These are phyloP conservation scores for Populus hybrid DNA, from an alignment of 441 rosid genomes.

Conservation along the genomic window DNA sequence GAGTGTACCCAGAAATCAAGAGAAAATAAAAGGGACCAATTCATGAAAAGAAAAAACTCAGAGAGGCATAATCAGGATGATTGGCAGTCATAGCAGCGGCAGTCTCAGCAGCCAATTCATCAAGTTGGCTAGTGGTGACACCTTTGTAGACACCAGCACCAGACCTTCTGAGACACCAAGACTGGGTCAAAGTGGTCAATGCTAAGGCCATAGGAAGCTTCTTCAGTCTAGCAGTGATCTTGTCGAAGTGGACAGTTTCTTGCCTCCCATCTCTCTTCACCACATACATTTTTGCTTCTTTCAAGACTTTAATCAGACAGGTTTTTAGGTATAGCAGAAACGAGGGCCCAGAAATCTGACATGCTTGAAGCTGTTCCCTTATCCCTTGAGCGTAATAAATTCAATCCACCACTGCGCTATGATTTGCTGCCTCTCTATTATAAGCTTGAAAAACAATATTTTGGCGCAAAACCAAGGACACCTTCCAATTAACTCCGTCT, in stretches of 20 bases:
- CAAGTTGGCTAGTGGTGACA: no score
- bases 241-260: conserved; percentile 86
- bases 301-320: conserved; percentile 36
- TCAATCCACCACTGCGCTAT: conserved; percentile 4
- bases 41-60: no score
- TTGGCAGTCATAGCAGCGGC: no score
- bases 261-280: conserved; percentile 90
- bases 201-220: conserved; percentile 38
- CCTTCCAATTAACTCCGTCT: background rate
- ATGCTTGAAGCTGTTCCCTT: conserved; percentile 24
- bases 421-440: conserved; percentile 18
- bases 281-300: conserved; percentile 53
- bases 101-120: no score
- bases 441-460: background rate
- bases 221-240: conserved; percentile 93
- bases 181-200: no score
- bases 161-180: no score
- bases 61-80: no score
- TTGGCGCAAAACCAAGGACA: no score
- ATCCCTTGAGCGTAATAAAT: background rate
- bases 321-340: conserved; percentile 10
- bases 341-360: conserved; percentile 22
- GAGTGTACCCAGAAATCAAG: background rate
- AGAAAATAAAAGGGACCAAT: conserved; percentile 13
- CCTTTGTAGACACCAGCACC: no score